Conservation (phyloP, 1,139 yeast genomes). For the Suhomyces guaymorum region DNA sequence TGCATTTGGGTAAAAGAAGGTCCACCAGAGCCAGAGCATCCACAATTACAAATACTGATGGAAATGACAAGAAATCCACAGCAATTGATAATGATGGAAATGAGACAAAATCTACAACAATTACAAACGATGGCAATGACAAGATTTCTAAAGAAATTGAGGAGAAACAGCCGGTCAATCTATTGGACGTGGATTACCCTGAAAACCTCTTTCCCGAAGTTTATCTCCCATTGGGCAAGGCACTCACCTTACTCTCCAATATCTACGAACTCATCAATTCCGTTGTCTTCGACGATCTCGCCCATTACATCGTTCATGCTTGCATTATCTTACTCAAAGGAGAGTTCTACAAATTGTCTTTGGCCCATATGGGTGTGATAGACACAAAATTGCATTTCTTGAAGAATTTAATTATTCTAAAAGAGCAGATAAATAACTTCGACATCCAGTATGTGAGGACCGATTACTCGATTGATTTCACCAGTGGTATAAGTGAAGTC, state of each 20-base stretch:
- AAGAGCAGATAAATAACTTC: conserved; percentile 70
- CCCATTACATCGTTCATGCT: conserved; percentile 82
- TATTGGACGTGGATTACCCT: conserved; percentile 35
- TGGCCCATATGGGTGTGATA: conserved; percentile 42
- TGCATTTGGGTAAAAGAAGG: conserved; percentile 10
- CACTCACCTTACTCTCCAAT: conserved; percentile 70
- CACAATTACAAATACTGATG: too few relatives aligned
- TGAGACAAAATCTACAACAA: too few relatives aligned
- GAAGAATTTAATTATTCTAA: conserved; percentile 69
- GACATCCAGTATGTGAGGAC: conserved; percentile 77
- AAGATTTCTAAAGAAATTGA: too few relatives aligned
- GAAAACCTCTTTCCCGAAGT: conserved; percentile 51
- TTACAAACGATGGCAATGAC: too few relatives aligned
- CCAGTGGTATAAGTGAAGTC: conserved; percentile 64
- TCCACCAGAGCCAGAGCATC: conserved; percentile 6
- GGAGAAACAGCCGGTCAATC: conserved; percentile 10
- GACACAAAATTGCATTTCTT: conserved; percentile 70
- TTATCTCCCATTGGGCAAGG: conserved; percentile 74
- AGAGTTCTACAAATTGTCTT: conserved; percentile 49
- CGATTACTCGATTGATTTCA: conserved; percentile 77
- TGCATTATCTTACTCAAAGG: conserved; percentile 60
- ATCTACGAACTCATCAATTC: conserved; percentile 79
- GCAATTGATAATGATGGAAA: too few relatives aligned
- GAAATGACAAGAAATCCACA: too few relatives aligned
- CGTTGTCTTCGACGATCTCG: conserved; percentile 81